phyloP scores from a whole-genome alignment of 2,329 filamentous ascomycete species.

The Fonsecaea nubica region DNA sequence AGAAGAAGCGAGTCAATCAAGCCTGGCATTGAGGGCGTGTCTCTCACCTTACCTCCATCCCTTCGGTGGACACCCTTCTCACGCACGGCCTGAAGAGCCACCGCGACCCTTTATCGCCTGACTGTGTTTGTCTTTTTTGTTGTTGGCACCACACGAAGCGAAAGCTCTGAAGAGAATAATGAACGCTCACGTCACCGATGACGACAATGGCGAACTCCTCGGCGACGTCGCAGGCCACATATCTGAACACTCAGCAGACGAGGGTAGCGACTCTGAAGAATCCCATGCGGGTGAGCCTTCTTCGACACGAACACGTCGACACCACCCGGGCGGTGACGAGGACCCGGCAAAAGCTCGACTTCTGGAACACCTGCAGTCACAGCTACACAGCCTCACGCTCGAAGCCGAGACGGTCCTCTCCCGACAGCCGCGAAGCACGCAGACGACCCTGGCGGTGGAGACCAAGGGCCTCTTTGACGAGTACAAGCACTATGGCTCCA shows the following conservation, averaged over 20 bases:
- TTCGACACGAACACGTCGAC: background rate
- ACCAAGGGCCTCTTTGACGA: conserved; percentile 33
- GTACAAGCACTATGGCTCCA: conserved; percentile 36
- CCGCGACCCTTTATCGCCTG: too few relatives aligned
- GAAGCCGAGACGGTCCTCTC: conserved; percentile 34
- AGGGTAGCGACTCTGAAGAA: background rate
- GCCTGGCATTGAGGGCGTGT: too few relatives aligned
- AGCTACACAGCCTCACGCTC: conserved; percentile 30
- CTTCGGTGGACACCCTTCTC: too few relatives aligned
- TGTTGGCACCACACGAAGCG: too few relatives aligned
- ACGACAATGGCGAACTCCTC: background rate
- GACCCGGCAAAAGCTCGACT: conserved; percentile 12
- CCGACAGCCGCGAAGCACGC: conserved; percentile 33
- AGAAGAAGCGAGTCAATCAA: too few relatives aligned
- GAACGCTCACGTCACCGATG: background rate
- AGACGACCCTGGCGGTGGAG: conserved; percentile 26
- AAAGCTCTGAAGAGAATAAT: background rate
- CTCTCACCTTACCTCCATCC: too few relatives aligned
- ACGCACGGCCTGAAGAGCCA: too few relatives aligned
- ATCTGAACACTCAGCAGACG: background rate
- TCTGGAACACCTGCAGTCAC: conserved; percentile 23
- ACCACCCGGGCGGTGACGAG: background rate
- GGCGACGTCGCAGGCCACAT: background rate
- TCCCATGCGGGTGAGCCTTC: background rate
- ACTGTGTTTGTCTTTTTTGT: too few relatives aligned